Base-by-base conservation (phyloP, 1,284 basidiomycete genomes). In the Porodaedalea pini region DNA sequence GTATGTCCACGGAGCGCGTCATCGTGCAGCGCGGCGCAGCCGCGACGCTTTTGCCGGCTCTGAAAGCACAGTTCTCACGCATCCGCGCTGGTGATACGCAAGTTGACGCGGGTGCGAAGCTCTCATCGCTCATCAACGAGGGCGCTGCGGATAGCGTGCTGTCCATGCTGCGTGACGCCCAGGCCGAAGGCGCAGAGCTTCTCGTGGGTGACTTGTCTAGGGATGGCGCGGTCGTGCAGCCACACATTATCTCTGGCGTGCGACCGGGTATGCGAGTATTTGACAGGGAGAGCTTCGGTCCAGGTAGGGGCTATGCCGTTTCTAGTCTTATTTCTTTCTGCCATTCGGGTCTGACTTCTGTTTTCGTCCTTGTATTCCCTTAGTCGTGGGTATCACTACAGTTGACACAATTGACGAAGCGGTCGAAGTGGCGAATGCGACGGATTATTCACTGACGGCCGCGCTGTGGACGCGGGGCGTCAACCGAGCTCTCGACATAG, bases 1-100 rank as follows among this genome's bases (percentile, higher is more conserved):
- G 86, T 72, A 87, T 88, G 83, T 82, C 83, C 1, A 81, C 83
- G 1, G 84, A 86, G 65, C 80, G 85, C 27, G 76, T 88, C 31
- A 78, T 88, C 50, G 82, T 84, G 6, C 81, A 83, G 63, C 65
- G 73, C 23, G 67, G 66, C 4, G 70, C 72, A 15, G 69, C 75
- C 4, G 67, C 72, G 1, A 55, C 61, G 0, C 69, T 81, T 5
- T 67, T 80, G 29, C 64, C 68, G 3, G 64, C 68, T 17, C 63
- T 80, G 7, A 68, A 69, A 37, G 40, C 58, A 17, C 65, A 77
- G 51, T 65, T 69, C 39, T 62, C 62, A 57, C 50, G 65, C 23
- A 61, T 81, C 56, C 70, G 70, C 59, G 70, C 77, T 52, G 72
- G 76, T 47, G 67, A 75, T 62, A 62, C 70, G 7, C 52, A 59